Base-by-base conservation (phyloP, 371 early-diverging fungal genomes). In the Blakeslea trispora region DNA sequence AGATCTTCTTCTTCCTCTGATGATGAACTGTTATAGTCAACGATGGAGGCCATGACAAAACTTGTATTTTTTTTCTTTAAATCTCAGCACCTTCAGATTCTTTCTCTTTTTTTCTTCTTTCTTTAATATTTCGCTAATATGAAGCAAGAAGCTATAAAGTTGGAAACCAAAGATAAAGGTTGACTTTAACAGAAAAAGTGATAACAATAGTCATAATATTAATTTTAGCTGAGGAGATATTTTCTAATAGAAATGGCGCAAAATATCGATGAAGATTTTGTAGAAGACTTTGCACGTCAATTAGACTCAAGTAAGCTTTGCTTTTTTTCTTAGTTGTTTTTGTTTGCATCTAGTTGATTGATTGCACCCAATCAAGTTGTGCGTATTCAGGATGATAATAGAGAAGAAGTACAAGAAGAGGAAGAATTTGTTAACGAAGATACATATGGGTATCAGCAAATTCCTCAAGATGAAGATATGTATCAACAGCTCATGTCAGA, bases 241-340 rank as follows among this genome's bases (percentile, higher is more conserved):
- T 28, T 28, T 28, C 28, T 5, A 28, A 7, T 28, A 28, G 28
- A 28, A 28, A 28, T n/a, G n/a, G n/a, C 28, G 28, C 3, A 28
- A 5, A 7, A 28, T 5, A 28, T 28, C 7, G 28, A 28, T 28
- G 52, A 52, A 43, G 73, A 73, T 47, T 40, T 61, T 13, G 68
- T 73, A 14, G 71, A 73, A 43, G 68, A 69, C 5, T 73, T 73
- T 58, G 68, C 73, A n/a, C 57, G 68, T 8, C 70, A 73, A 40
- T 46, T 73, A 19, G 73, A 73, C 37, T 39, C 61, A 61, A 50
- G 70, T 72, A 58, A 59, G 32, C 7, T 28, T 7, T 28, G 5
- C 28, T 7, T 7, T 28, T 28, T 28, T 28, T 28, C 7, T 28
- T 3, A 5, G 28, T 28, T 7, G 5, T 28, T 28, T 28, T 28